Evolutionary conservation across 2,329 filamentous ascomycete genomes (phyloP), one percentile per base, ranked within the genome.

Genomic region (Drechslerella stenobrocha): DNA sequence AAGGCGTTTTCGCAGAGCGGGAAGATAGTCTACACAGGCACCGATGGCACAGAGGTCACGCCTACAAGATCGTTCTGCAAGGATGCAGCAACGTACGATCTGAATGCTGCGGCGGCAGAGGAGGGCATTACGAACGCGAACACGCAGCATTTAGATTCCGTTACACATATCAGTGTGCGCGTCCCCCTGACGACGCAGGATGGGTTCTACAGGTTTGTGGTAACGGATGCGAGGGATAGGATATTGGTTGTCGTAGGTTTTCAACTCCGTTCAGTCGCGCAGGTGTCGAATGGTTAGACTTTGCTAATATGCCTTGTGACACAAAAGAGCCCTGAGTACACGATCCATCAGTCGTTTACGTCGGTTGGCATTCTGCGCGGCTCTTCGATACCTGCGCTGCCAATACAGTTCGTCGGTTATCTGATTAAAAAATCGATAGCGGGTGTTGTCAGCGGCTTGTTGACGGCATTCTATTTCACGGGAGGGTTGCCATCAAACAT

Each of bases 151-250:
- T 69, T 69, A 26, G 42, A 61, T 37, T 37, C 64, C 4, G 64
- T 69, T 18, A 63, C 64, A 4, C 64, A 69, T 42, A 30, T 69
- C 13, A 57, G 52, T 18, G 58, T 69, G 22, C 64, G 63, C 40
- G 57, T 63, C 20, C 64, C 64, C 4, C 45, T 69, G 32, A 63
- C 56, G 22, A 69, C 64, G 3, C 56, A 69, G 22, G 64, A 69
- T 42, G 64, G 64, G 23, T 69, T 63, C 30, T 69, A 69, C 34
- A 37, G 64, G 24, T 69, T 69, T 26, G 64, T 69, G 24, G 58
- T 69, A 2, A 69, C 64, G 20, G 63, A 69, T 32, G 64, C 57
- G n/a, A 34, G 53, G 48, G 58, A 69, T 23, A 69, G 57, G 24
- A 57, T 63, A 32, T 37, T 69, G 3, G 58, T 63, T 15, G 64